Base-by-base conservation (phyloP, 129 eudicot genomes). In the Oenanthe sinensis region DNA sequence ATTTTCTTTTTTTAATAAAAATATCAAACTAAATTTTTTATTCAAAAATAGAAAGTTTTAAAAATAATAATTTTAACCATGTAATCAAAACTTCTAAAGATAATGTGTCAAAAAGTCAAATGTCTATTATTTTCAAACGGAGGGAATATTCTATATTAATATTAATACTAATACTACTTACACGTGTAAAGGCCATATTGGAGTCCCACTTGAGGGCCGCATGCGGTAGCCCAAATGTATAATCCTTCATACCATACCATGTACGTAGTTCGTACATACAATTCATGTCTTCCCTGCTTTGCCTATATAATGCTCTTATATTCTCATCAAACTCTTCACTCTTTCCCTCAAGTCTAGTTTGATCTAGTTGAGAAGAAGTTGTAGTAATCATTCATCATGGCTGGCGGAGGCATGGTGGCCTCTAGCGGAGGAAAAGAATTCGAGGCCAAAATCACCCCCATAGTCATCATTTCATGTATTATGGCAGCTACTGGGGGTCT, bases 401-500 rank as follows among this genome's bases (percentile, higher is more conserved):
- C 96, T 39, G 98, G 90, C 9, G 99, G 98, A 82, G 98, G 97
- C 39, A 73, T 92, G 54, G 86, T 87, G 52, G 79, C 85, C 39
- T 42, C 93, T 26, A 81, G 87, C 58, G 86, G 90, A 16, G 97
- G 97, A 33, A 84, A 80, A 4, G 88, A 87, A 74, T 96, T 96
- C 30, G 99, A 95, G 84, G 98, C 98, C 0, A 95, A 91, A 82
- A 95, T 95, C 63, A 95, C 98, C 5, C 98, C 98, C 13, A 90
- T 96, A 62, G 99, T 96, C 16, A 87, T 96, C 82, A 87, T 96
- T 55, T 96, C 99, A 8, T 96, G 99, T 77, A 90, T 96, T 43
- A 92, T 92, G 99, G 99, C 99, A 11, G 96, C 99, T 77, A 91
- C 97, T 78, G 98, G 98, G 33, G 98, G 98, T 37, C 96, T 94